Percentiles rank a stretch among this genome's conserved stretches.
These are phyloP conservation scores for Beta corolliflora DNA, from an alignment of 179 eudicot species.

Conservation along the genomic window DNA sequence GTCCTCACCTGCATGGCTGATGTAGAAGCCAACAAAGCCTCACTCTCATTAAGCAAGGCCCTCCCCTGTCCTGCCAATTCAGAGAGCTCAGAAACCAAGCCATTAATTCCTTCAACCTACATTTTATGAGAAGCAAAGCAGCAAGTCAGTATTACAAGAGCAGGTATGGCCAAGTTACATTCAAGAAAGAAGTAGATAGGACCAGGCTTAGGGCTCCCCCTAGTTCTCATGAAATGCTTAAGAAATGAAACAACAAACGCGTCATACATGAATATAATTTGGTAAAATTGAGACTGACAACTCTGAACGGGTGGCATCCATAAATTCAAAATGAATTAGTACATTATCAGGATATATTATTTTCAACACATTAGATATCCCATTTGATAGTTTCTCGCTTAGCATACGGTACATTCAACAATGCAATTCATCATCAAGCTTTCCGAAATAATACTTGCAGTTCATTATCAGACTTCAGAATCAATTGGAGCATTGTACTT, in stretches of 20 bases:
- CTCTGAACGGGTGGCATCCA: background rate
- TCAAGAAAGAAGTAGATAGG: background rate
- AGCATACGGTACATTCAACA: background rate
- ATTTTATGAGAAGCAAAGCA: slow-evolving; percentile 22
- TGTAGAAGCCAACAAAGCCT: slow-evolving; percentile 60
- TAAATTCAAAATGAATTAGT: background rate
- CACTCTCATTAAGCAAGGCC: slow-evolving; percentile 84
- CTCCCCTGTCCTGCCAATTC: slow-evolving; percentile 69
- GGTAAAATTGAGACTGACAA: background rate
- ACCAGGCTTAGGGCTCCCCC: background rate
- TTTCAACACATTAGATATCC: too few relatives aligned
- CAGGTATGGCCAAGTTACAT: background rate
- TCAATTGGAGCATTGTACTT: background rate
- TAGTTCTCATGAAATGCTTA: background rate
- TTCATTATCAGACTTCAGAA: background rate
- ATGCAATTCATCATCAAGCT: background rate
- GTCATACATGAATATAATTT: background rate
- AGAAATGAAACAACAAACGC: background rate
- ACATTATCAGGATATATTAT: background rate
- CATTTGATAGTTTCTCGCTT: background rate
- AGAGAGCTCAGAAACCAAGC: slow-evolving; percentile 77
- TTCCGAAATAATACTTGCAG: background rate
- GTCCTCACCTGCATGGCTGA: slow-evolving; percentile 74
- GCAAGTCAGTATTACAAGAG: slow-evolving; percentile 17
- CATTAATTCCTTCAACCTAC: slow-evolving; percentile 72